phyloP scores from a whole-genome alignment of 495 filamentous ascomycete genomes.

The Penicillium salamii region DNA sequence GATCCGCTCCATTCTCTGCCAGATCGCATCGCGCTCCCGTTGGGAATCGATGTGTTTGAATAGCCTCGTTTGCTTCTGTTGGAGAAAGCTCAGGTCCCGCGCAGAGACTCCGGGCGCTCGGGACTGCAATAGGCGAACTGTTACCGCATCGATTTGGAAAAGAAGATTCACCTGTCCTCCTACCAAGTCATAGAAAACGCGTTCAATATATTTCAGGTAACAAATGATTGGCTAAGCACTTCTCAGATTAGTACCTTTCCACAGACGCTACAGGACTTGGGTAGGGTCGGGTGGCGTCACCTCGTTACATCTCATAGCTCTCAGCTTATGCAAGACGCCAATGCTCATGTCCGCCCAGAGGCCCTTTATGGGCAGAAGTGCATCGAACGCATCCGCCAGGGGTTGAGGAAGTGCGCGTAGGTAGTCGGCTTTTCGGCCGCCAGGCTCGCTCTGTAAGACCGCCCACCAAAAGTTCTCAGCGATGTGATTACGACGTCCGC shows the following conservation, averaged over 20 bases:
- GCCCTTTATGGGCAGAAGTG: neutral
- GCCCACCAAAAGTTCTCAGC: neutral
- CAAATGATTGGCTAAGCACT: constrained; percentile 2
- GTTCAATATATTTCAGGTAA: neutral
- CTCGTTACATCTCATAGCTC: neutral
- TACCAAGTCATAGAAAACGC: neutral
- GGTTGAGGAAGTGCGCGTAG: neutral
- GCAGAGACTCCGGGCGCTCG: constrained; percentile 3
- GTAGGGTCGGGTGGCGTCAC: neutral
- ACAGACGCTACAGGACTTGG: too few species aligned
- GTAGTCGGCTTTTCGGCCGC: neutral
- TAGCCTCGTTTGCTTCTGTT: neutral
- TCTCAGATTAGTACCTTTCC: neutral
- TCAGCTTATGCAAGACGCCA: constrained; percentile 1
- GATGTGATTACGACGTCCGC: neutral
- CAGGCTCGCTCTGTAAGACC: neutral
- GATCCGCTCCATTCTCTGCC: neutral
- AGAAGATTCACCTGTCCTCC: neutral
- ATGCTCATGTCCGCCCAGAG: neutral
- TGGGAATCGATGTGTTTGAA: neutral
- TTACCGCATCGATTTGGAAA: neutral
- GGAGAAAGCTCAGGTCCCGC: neutral
- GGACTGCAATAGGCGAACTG: neutral
- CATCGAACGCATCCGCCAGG: neutral
- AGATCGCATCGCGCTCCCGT: neutral